These are phyloP conservation scores for Tetraselmis chui DNA, from an alignment of 139 green algal species.

Conservation along the genomic window DNA sequence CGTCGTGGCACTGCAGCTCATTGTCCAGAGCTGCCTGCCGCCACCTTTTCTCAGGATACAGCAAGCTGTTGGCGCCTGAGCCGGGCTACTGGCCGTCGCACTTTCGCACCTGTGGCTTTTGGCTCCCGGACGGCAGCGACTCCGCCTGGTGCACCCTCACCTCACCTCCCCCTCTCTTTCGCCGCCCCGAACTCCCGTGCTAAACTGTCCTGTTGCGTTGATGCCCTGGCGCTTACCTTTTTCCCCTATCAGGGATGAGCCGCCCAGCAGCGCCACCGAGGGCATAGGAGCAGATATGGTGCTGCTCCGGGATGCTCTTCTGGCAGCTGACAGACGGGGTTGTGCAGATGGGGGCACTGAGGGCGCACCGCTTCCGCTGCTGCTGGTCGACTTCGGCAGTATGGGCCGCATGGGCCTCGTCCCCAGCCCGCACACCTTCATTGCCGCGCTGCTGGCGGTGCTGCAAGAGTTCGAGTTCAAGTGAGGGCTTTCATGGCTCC, in stretches of 20 bases:
- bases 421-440: background rate
- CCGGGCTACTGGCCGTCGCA: slow-evolving; percentile 39
- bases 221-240: no score
- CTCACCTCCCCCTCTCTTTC: no score
- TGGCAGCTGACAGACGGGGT: background rate
- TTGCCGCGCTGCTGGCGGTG: background rate
- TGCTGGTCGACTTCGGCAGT: slow-evolving; percentile 48
- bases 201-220: no score
- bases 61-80: slow-evolving; percentile 23
- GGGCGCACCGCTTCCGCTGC: background rate
- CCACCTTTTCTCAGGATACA: slow-evolving; percentile 39
- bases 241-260: no score
- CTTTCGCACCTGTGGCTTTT: slow-evolving; percentile 40
- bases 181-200: no score
- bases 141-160: no score
- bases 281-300: background rate
- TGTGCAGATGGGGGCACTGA: no score
- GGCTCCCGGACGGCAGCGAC: slow-evolving; percentile 17
- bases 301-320: background rate
- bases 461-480: no score
- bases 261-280: background rate
- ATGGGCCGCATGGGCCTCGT: slow-evolving; percentile 53
- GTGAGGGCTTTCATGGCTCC: no score
- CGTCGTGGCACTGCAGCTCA: no score
- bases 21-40: no score